These are phyloP conservation scores for Globisporangium solare DNA, from an alignment of 352 stramenopile species.

Conservation along the genomic window DNA sequence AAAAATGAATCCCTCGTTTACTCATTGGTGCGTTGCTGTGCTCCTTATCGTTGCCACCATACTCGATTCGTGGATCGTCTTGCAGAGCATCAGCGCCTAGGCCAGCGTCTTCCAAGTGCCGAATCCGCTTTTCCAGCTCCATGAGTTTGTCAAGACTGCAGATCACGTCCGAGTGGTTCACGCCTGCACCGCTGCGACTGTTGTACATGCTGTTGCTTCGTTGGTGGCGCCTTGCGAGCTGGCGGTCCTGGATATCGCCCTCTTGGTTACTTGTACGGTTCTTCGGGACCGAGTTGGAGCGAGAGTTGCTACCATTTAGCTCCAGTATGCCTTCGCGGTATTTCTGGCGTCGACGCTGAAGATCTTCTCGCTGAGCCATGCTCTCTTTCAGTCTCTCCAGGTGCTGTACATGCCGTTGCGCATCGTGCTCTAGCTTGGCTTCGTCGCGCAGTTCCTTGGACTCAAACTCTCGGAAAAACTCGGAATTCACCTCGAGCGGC, in stretches of 20 bases:
- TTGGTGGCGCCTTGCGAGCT: slow-evolving; percentile 11
- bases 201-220: slow-evolving; percentile 33
- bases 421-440: slow-evolving; percentile 73
- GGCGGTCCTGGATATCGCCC: slow-evolving; percentile 23
- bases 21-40: slow-evolving; percentile 19
- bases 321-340: slow-evolving; percentile 60
- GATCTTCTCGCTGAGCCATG: slow-evolving; percentile 57
- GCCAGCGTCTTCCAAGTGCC: slow-evolving; percentile 68
- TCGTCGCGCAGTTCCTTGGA: slow-evolving; percentile 57
- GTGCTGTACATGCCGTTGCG: slow-evolving; percentile 87
- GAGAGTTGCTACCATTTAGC: slow-evolving; percentile 27
- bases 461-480: slow-evolving; percentile 86
- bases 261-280: slow-evolving; percentile 38
- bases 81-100: slow-evolving; percentile 41
- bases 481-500: slow-evolving; percentile 85
- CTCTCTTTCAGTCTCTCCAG: slow-evolving; percentile 73
- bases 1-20: slow-evolving; percentile 40
- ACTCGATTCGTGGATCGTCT: slow-evolving; percentile 15
- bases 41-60: slow-evolving; percentile 19
- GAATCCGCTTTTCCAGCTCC: slow-evolving; percentile 87
- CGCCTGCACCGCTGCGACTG: slow-evolving; percentile 9
- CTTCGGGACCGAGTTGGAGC: slow-evolving; percentile 24
- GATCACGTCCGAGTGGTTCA: slow-evolving; percentile 44
- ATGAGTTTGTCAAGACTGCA: slow-evolving; percentile 84
- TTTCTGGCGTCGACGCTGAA: slow-evolving; percentile 49